Base-by-base conservation (phyloP, 139 green algal species). In the Trebouxia sp. region DNA sequence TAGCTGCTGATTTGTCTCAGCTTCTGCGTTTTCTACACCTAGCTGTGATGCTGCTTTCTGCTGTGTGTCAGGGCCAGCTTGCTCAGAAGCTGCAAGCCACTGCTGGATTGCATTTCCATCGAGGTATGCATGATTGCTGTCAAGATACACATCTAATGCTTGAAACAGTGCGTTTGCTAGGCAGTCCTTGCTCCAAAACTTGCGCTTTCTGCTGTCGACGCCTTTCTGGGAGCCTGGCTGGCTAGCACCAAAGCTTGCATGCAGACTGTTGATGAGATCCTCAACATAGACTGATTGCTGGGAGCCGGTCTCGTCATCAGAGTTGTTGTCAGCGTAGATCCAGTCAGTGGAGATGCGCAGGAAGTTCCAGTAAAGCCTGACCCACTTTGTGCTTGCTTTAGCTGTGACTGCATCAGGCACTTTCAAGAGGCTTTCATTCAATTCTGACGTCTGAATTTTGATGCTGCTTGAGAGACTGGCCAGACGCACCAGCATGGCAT, bases 231-330 rank as follows among this genome's bases (percentile, higher is more conserved):
- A 66, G 14, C 5, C 26, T 8, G 12, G 26, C 12, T 26, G 26
- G 26, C 26, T 5, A 38, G 37, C 4, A 38, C 26, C 55, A 66
- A 66, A 66, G 55, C n/a, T n/a, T n/a, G n/a, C n/a, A 39, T 38
- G n/a, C 55, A 66, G 26, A 66, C 55, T 39, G 12, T 38, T 66
- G 55, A 66, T 66, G 55, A n/a, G n/a, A n/a, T n/a, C n/a, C n/a
- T n/a, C n/a, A n/a, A n/a, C n/a, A n/a, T n/a, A n/a, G n/a, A n/a
- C n/a, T n/a, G n/a, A n/a, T n/a, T n/a, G n/a, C n/a, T n/a, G n/a
- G n/a, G n/a, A n/a, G n/a, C n/a, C n/a, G n/a, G n/a, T n/a, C n/a
- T n/a, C n/a, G n/a, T n/a, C n/a, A n/a, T n/a, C n/a, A n/a, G n/a
- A n/a, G n/a, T n/a, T n/a, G n/a, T n/a, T n/a, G n/a, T n/a, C n/a